A percentile compares a stretch with the other conserved stretches of the same genome.
These are phyloP conservation scores for Zangia roseola DNA, from an alignment of 768 basidiomycete species.

Conservation along the genomic window DNA sequence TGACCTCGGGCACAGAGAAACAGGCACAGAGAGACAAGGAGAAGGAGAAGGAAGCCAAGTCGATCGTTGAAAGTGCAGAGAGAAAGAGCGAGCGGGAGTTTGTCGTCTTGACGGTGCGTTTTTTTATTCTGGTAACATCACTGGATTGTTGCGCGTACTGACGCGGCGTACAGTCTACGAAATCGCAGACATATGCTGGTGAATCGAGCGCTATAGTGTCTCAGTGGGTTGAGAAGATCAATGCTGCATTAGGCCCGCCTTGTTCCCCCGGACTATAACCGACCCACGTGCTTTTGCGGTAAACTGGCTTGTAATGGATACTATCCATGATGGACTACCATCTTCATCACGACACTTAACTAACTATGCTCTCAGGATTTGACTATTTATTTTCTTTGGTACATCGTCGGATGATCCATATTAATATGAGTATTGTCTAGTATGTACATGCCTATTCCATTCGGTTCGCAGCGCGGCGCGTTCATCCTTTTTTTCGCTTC, in stretches of 20 bases:
- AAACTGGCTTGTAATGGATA: not conserved
- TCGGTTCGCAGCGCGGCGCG: too few relatives aligned
- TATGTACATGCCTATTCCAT: too few relatives aligned
- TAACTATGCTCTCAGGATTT: too few relatives aligned
- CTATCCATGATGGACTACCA: too few relatives aligned
- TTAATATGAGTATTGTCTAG: too few relatives aligned
- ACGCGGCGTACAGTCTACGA: constrained; percentile 39
- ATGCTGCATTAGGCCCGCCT: constrained; percentile 28
- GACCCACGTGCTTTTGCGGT: too few relatives aligned
- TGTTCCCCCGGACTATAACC: constrained; percentile 5
- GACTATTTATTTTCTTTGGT: too few relatives aligned
- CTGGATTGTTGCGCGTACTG: not conserved
- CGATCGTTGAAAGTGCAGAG: constrained; percentile 46
- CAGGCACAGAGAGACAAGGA: constrained; percentile 37
- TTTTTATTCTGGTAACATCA: not conserved
- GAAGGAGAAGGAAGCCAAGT: constrained; percentile 46
- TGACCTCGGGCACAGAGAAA: constrained; percentile 15
- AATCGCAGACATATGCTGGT: constrained; percentile 44
- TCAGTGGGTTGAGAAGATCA: constrained; percentile 42
- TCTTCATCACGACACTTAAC: too few relatives aligned
- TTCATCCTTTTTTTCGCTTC: too few relatives aligned
- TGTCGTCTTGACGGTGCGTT: constrained; percentile 56
- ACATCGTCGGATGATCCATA: too few relatives aligned
- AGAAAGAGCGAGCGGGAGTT: constrained; percentile 58
- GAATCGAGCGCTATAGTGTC: constrained; percentile 33